Evolutionary conservation across 768 basidiomycete genomes (phyloP), one percentile per base, ranked within the genome.

Genomic region (Hygrophoropsis aurantiaca): DNA sequence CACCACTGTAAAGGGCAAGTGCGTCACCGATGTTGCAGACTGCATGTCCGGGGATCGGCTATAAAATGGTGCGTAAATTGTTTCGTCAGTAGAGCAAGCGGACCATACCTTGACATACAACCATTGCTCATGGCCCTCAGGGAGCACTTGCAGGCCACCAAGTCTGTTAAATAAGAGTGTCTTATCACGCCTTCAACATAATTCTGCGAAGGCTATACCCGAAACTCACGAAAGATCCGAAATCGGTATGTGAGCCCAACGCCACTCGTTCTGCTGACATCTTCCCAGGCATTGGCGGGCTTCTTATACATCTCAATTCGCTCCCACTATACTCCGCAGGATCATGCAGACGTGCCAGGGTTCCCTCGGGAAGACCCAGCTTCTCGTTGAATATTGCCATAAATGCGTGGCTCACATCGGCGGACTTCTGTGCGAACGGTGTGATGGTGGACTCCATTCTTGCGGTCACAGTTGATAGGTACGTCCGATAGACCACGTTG

Each of bases 241-340:
- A 87, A 61, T 86, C 85, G 3, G 84, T 85, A 58, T 87, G 86
- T 2, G 79, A 77, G 18, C 83, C 83, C n/a, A 85, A 58, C 0
- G 71, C 69, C n/a, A 71, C 66, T 38, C 63, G 72, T 7, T 71
- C 65, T 6, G 60, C 59, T 7, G 51, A 11, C 4, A 38, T 25
- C 15, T 63, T 59, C 0, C 52, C 54, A 3, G 64, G 61, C 46
- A 59, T 66, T 1, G 72, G 73, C 1, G 80, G 75, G 24, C 70
- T 78, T 55, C 64, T 78, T 51, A 79, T 81, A 10, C 78, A 58
- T 11, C 85, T 69, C 0, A 78, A 67, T 53, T 87, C 84, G 49
- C 81, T 78, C 5, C 78, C 79, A 41, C 80, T 84, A 24, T 60
- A 62, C 37, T 80, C 78, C 3, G 71, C 69, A 5, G 62, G 34